phyloP scores from a whole-genome alignment of 2,329 filamentous ascomycete genomes.

The Cercospora zeae-maydis region DNA sequence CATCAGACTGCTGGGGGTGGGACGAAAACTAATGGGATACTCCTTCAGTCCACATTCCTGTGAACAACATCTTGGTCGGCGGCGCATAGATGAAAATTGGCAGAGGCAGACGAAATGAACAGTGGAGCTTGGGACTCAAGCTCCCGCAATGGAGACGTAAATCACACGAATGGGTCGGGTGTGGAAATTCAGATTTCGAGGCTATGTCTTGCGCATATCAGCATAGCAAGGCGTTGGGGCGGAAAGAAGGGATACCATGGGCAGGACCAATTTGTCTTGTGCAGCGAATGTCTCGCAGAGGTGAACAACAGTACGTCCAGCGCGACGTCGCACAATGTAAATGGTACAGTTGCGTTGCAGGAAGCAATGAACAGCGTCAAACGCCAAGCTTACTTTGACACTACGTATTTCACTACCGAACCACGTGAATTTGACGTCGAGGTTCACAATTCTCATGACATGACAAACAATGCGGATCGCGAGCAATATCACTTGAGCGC shows the following conservation, averaged over 20 bases:
- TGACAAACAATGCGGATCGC: not conserved
- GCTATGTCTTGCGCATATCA: not conserved
- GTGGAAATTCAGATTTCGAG: not conserved
- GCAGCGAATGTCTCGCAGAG: not conserved
- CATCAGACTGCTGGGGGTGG: not conserved
- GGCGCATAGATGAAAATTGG: conserved; percentile 51
- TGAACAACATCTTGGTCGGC: conserved; percentile 67
- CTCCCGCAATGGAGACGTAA: not conserved
- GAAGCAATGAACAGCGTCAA: not conserved
- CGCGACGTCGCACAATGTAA: not conserved
- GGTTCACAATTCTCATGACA: too few species aligned
- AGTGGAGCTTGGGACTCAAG: not conserved
- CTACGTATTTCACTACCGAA: not conserved
- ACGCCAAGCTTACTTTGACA: not conserved
- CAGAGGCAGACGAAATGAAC: not conserved
- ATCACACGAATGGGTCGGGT: not conserved
- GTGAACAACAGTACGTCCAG: not conserved
- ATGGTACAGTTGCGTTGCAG: not conserved
- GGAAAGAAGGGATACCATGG: conserved; percentile 1
- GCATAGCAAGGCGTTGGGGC: conserved; percentile 21
- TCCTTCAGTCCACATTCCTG: conserved; percentile 60
- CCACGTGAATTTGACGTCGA: not conserved
- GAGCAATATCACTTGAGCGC: not conserved
- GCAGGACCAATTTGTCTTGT: not conserved
- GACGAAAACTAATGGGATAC: not conserved